phyloP scores from a whole-genome alignment of 2,329 filamentous ascomycete species.

The Chrysoporthe cubensis region DNA sequence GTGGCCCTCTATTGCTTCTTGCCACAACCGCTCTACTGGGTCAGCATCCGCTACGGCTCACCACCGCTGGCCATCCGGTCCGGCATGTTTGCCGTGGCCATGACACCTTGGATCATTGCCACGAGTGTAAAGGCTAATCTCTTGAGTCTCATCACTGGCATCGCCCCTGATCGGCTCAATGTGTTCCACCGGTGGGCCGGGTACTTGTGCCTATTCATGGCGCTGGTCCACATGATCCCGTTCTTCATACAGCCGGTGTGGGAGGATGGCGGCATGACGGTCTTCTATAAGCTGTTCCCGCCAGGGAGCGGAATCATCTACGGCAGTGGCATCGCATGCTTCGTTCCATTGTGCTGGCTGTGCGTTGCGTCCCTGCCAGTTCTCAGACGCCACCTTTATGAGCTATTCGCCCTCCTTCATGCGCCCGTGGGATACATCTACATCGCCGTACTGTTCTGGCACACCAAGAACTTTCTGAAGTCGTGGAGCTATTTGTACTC shows the following conservation, averaged over 20 bases:
- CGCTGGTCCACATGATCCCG: constrained; percentile 82
- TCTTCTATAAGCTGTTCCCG: constrained; percentile 73
- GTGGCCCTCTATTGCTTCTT: constrained; percentile 83
- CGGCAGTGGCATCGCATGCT: constrained; percentile 81
- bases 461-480: constrained; percentile 87
- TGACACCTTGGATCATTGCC: constrained; percentile 91
- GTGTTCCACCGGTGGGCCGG: constrained; percentile 92
- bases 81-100: constrained; percentile 89
- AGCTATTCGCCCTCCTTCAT: constrained; percentile 82
- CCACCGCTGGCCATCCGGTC: constrained; percentile 85
- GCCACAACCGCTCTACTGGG: constrained; percentile 86
- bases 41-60: constrained; percentile 83
- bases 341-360: constrained; percentile 81
- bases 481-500: constrained; percentile 90
- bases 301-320: constrained; percentile 72
- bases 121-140: constrained; percentile 91
- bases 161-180: constrained; percentile 89
- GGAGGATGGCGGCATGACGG: constrained; percentile 73
- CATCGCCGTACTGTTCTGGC: constrained; percentile 89
- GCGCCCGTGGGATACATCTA: constrained; percentile 81
- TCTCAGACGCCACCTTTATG: constrained; percentile 78
- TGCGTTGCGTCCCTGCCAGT: constrained; percentile 83
- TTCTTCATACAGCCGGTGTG: constrained; percentile 90
- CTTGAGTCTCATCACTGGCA: constrained; percentile 81
- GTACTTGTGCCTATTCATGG: constrained; percentile 82